Evolutionary conservation across 225 moss, liverwort and hornwort genomes (phyloP), one percentile per base, ranked within the genome.

Genomic region (Asterella californica): DNA sequence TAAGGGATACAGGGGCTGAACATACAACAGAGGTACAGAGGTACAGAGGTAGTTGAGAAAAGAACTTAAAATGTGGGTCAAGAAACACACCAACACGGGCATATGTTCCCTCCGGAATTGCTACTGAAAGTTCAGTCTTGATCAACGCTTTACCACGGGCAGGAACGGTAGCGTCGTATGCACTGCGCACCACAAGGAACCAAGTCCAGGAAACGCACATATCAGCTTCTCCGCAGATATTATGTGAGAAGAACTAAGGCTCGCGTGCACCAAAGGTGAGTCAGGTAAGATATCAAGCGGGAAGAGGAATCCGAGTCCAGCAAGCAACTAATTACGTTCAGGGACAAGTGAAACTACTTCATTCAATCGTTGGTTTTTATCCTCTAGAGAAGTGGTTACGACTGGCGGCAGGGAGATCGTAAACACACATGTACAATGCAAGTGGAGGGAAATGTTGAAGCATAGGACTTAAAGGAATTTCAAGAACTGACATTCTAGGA

Each of bases 21-120:
- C 63, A 25, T 29, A n/a, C 42, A 42, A 42, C 42, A 2, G 5
- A 57, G 57, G 57, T 17, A 4, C n/a, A n/a, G n/a, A n/a, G 24
- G 57, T 24, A 57, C 24, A 24, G 2, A 52, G 52, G 5, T 1
- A 52, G 52, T 52, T 52, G 12, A 52, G 12, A 6, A 7, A 25
- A 24, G 14, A 62, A 62, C 27, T 62, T 14, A 6, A 52, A 5
- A 30, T 36, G 15, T 2, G 22, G 30, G 0, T 36, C 6, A n/a
- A 42, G 15, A 34, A 25, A 74, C 90, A 81, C 77, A 96, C 96
- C 96, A 27, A 94, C 79, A 27, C 93, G 96, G 69, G 85, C 94
- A 42, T 97, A 97, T 49, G 93, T 93, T 71, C 91, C 94, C 72
- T 93, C 85, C 1, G 94, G 96, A 62, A 97, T 90, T 12, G 94